phyloP scores from a whole-genome alignment of 345 rosid species.

The Fremontodendron californicum region DNA sequence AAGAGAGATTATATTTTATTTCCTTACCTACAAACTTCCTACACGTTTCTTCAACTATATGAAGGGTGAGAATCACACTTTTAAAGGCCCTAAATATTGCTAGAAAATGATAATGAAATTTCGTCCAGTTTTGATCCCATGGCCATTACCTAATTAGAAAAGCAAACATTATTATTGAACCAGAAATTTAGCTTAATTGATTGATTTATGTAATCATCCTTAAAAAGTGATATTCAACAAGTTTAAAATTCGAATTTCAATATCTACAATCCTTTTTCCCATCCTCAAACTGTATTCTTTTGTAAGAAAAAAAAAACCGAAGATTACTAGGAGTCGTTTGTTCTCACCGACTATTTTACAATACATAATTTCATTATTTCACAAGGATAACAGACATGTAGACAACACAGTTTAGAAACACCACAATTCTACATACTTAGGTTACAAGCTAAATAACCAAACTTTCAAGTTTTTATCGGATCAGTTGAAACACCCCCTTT shows the following conservation, averaged over 20 bases:
- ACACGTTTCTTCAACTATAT: background rate
- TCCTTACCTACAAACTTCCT: background rate
- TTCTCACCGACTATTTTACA: background rate
- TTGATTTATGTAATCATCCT: no score
- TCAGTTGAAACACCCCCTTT: background rate
- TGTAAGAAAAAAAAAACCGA: no score
- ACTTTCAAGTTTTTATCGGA: background rate
- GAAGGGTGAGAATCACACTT: background rate
- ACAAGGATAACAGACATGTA: background rate
- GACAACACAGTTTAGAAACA: background rate
- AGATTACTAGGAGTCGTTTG: no score
- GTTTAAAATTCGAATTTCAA: no score
- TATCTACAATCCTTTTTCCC: no score
- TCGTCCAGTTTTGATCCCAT: background rate
- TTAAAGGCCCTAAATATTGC: background rate
- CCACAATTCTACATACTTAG: background rate
- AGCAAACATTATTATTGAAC: background rate
- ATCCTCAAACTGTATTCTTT: no score
- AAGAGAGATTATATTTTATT: background rate
- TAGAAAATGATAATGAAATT: background rate
- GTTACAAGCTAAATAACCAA: background rate
- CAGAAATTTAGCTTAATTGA: no score
- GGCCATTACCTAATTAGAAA: background rate
- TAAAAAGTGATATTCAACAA: no score
- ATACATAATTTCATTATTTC: background rate